Evolutionary conservation across 352 stramenopile genomes (phyloP), one percentile per base, ranked within the genome.

Genomic region (Elongisporangium undulatum): DNA sequence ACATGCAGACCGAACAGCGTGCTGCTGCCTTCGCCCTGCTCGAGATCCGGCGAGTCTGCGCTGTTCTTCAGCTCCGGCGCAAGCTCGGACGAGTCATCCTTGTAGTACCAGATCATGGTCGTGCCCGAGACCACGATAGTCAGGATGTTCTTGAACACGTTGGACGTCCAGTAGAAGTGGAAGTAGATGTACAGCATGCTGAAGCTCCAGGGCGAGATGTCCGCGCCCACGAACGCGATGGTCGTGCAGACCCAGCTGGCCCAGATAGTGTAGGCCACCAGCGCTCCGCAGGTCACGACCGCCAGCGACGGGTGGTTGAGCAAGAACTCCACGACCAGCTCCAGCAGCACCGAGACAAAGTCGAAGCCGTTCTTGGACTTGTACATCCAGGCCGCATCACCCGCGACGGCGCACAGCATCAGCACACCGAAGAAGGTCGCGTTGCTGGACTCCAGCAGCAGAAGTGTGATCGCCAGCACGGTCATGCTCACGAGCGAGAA

Each of bases 81-180:
- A 10, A 87, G 52, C 21, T 85, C 79, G 0, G 70, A 83, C 24
- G 79, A 87, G 55, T 90, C 75, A 55, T 90, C 78, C 55, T 79
- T 79, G 71, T 91, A 91, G 66, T 94, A 95, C 84, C 86, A 95
- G 49, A 92, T 85, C 65, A 93, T 89, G 7, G 84, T 91, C 51
- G 84, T 77, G 22, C 86, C 86, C 0, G 86, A 91, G 9, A 83
- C 79, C 20, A 95, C 75, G 39, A 93, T 75, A 0, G 84, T 92
- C 39, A 94, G 63, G 21, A 95, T 72, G 51, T 90, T 90, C 68
- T 93, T 93, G 58, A 95, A 83, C 16, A 95, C 67, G 58, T 95
- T 92, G 26, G 86, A 91, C 53, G 77, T 94, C 86, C 86, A 95
- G 70, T 95, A 95, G 54, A 94, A 93, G 64, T 95, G 86, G 41